These are phyloP conservation scores for Euphorbia tirucalli DNA, from an alignment of 345 rosid species.

Conservation along the genomic window DNA sequence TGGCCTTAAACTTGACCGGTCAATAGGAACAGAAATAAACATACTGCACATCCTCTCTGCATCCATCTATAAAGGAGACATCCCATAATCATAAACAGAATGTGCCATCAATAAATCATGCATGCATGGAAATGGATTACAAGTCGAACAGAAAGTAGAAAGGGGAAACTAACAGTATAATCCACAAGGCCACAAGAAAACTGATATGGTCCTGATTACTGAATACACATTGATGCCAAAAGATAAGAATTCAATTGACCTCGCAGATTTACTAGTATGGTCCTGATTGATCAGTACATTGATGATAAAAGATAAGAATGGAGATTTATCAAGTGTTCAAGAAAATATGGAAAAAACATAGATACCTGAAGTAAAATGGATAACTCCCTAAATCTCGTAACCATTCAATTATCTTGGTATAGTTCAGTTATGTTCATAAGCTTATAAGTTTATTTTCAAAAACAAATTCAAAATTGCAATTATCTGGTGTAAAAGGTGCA, in stretches of 20 bases:
- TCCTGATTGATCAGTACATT: background rate
- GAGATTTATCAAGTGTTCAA: background rate
- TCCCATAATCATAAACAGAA: conserved; percentile 1
- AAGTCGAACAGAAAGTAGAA: background rate
- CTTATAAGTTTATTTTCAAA: background rate
- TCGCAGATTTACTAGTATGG: background rate
- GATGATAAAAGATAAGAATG: background rate
- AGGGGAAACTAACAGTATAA: background rate
- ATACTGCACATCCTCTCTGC: conserved; percentile 60
- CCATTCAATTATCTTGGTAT: background rate
- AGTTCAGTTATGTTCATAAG: background rate
- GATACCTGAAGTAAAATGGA: background rate
- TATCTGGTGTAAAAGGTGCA: background rate
- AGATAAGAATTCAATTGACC: background rate
- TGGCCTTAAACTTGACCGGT: conserved; percentile 35
- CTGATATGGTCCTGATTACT: background rate
- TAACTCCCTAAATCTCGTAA: background rate
- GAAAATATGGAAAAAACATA: too few species aligned
- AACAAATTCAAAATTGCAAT: background rate
- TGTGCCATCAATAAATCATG: conserved; percentile 3
- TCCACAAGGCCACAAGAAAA: background rate
- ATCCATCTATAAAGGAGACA: conserved; percentile 49
- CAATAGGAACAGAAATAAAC: conserved; percentile 45
- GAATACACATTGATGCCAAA: background rate
- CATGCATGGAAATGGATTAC: background rate